phyloP scores from a whole-genome alignment of 805 yeast genomes.

The Kregervanrija delftensis region DNA sequence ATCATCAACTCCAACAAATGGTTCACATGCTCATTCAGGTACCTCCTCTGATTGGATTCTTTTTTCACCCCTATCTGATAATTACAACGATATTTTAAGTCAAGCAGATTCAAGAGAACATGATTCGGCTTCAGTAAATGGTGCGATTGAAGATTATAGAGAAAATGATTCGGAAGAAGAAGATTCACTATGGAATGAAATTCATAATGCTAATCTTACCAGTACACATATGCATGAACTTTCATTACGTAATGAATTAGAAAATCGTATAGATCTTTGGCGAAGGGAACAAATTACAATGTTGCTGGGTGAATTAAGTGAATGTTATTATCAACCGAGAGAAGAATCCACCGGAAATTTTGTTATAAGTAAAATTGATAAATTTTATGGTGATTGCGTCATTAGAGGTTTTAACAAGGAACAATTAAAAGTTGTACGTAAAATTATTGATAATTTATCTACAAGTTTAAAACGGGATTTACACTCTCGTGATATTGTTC shows the following conservation, averaged over 20 bases:
- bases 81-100: neutral
- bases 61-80: conserved; percentile 19
- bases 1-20: neutral
- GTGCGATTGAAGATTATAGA: conserved; percentile 6
- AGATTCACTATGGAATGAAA: too few relatives aligned
- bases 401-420: neutral
- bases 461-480: neutral
- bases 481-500: neutral
- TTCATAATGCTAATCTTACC: too few relatives aligned
- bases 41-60: conserved; percentile 25
- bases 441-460: neutral
- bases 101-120: too few relatives aligned
- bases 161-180: conserved; percentile 17
- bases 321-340: neutral
- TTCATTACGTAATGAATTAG: neutral
- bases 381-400: conserved; percentile 4
- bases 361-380: neutral
- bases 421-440: neutral
- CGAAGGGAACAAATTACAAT: conserved; percentile 3
- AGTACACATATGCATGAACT: too few relatives aligned
- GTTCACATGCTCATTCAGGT: conserved; percentile 7
- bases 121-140: conserved; percentile 5
- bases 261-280: conserved; percentile 4
- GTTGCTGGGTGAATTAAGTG: neutral
- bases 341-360: neutral